Evolutionary conservation across 441 rosid genomes (phyloP).

Genomic region (Populus trichocarpa): DNA sequence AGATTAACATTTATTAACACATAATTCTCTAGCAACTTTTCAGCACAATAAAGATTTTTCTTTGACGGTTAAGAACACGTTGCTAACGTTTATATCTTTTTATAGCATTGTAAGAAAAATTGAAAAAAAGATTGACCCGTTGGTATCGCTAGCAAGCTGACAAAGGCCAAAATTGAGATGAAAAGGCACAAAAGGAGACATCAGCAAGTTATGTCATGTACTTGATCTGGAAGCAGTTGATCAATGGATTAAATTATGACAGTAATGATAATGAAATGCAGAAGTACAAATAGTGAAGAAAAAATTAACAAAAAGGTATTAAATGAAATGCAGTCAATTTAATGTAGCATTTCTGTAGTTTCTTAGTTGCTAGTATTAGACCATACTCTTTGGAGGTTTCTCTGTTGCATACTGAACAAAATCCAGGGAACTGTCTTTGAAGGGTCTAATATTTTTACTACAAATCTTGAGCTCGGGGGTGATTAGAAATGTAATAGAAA

Average conservation of each 20-base stretch:
- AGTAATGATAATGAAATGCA: neutral
- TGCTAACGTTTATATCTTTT: too few species aligned
- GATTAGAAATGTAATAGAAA: too few species aligned
- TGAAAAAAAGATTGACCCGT: neutral
- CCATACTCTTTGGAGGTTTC: neutral
- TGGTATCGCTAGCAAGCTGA: neutral
- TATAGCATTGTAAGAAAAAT: too few species aligned
- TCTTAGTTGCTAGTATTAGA: neutral
- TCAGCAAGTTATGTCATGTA: neutral
- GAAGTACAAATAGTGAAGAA: neutral
- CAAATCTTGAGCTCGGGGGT: neutral
- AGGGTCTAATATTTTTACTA: neutral
- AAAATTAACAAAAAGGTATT: neutral
- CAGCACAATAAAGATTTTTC: too few species aligned
- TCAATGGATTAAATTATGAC: neutral
- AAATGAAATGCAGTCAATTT: neutral
- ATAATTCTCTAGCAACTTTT: too few species aligned
- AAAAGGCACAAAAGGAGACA: neutral
- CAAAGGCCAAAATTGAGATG: neutral
- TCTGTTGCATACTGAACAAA: neutral
- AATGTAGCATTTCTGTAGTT: neutral
- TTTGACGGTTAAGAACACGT: too few species aligned
- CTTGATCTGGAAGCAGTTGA: neutral
- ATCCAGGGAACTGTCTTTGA: slow-evolving; percentile 1
- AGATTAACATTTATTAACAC: too few species aligned